phyloP scores from a whole-genome alignment of 2,329 filamentous ascomycete species.

The Botrytis deweyae region DNA sequence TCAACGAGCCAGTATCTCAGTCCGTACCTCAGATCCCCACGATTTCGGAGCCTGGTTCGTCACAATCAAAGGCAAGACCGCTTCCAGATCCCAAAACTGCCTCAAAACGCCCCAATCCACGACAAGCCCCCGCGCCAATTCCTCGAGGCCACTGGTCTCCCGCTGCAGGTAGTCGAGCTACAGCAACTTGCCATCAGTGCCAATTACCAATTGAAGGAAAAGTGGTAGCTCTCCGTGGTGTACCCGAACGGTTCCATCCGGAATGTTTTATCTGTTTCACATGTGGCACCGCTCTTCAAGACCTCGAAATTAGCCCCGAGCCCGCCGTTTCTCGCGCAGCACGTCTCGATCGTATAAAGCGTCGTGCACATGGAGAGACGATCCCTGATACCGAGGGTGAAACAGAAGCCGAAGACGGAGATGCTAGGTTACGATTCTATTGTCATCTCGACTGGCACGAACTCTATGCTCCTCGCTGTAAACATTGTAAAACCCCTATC shows the following conservation, averaged over 20 bases:
- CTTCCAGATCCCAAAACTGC: slow-evolving; percentile 43
- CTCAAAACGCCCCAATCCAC: slow-evolving; percentile 34
- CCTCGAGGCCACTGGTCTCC: slow-evolving; percentile 56
- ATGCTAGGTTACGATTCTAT: slow-evolving; percentile 78
- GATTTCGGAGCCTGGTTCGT: slow-evolving; percentile 39
- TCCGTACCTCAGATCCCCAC: slow-evolving; percentile 32
- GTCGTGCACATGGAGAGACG: slow-evolving; percentile 58
- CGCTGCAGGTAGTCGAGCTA: slow-evolving; percentile 52
- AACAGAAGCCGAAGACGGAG: slow-evolving; percentile 69
- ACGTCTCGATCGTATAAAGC: slow-evolving; percentile 70
- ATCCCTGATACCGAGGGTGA: slow-evolving; percentile 62
- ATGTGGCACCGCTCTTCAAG: slow-evolving; percentile 85
- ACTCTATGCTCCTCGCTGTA: slow-evolving; percentile 86
- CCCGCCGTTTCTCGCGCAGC: slow-evolving; percentile 69
- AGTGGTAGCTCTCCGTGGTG: slow-evolving; percentile 78
- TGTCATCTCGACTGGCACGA: slow-evolving; percentile 99
- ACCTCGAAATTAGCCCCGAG: slow-evolving; percentile 94
- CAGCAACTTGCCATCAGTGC: slow-evolving; percentile 82
- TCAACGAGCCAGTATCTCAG: slow-evolving; percentile 27
- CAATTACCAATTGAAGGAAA: slow-evolving; percentile 82
- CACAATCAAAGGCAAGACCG: slow-evolving; percentile 34
- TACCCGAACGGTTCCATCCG: slow-evolving; percentile 78
- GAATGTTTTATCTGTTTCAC: slow-evolving; percentile 88
- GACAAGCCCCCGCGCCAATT: slow-evolving; percentile 38
- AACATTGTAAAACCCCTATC: slow-evolving; percentile 94